These are phyloP conservation scores for Hypomyces perniciosus DNA, from an alignment of 2,329 filamentous ascomycete species.

Conservation along the genomic window DNA sequence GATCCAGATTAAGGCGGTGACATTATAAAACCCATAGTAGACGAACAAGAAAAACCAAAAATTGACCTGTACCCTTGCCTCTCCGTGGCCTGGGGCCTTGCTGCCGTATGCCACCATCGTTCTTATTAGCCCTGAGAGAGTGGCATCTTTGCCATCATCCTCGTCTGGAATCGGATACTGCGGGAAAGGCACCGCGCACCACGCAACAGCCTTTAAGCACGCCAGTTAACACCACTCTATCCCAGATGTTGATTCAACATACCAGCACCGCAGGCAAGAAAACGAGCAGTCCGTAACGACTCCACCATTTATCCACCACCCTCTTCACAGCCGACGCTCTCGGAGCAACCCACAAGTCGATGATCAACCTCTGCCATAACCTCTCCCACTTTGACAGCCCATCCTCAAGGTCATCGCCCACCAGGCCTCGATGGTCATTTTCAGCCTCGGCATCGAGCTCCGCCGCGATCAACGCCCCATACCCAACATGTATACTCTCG, in stretches of 20 bases:
- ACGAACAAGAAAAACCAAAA: constrained; percentile 68
- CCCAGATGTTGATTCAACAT: constrained; percentile 21
- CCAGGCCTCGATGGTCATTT: constrained; percentile 15
- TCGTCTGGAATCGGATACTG: constrained; percentile 50
- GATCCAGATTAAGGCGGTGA: constrained; percentile 63
- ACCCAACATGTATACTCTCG: constrained; percentile 51
- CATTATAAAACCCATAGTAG: constrained; percentile 64
- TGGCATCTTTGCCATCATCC: constrained; percentile 23
- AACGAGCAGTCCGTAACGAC: constrained; percentile 54
- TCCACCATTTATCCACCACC: constrained; percentile 58
- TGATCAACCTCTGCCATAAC: constrained; percentile 31
- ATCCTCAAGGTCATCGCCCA: constrained; percentile 29
- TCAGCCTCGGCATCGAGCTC: constrained; percentile 31
- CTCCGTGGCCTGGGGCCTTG: constrained; percentile 55
- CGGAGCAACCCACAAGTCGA: constrained; percentile 57
- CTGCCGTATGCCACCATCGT: background rate
- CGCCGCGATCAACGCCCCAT: constrained; percentile 46
- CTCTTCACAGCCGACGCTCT: constrained; percentile 51
- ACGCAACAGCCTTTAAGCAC: constrained; percentile 48
- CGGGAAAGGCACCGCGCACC: constrained; percentile 61
- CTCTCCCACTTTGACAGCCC: constrained; percentile 30
- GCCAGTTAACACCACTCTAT: background rate
- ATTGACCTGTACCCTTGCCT: constrained; percentile 57
- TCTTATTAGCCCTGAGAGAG: background rate
- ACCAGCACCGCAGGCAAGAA: constrained; percentile 56